These are phyloP conservation scores for Suhomyces sp. DNA, from an alignment of 805 yeast genomes.

Conservation along the genomic window DNA sequence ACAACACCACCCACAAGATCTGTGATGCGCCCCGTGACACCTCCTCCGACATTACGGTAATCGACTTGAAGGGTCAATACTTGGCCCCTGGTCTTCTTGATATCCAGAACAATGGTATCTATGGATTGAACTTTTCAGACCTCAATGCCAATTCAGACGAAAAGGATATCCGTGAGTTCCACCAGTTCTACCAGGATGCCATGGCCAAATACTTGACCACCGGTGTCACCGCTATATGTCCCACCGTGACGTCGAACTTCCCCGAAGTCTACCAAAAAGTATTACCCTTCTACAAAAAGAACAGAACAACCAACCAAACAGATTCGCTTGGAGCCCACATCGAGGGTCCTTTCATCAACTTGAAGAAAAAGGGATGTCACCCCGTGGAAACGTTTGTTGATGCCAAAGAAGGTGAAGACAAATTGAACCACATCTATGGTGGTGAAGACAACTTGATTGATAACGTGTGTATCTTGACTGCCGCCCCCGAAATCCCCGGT, in stretches of 20 bases:
- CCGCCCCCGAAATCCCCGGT: constrained; percentile 53
- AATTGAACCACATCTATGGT: constrained; percentile 39
- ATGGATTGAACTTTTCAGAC: constrained; percentile 52
- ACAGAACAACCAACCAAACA: constrained; percentile 30
- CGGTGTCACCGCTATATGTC: constrained; percentile 57
- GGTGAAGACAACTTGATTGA: constrained; percentile 27
- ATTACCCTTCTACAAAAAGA: constrained; percentile 41
- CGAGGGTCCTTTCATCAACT: constrained; percentile 58
- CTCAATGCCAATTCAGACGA: constrained; percentile 29
- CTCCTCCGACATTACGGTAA: constrained; percentile 15
- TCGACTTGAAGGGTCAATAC: constrained; percentile 49
- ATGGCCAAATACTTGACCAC: constrained; percentile 48
- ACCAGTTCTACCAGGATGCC: constrained; percentile 39
- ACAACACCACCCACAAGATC: constrained; percentile 44
- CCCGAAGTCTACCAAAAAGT: constrained; percentile 49
- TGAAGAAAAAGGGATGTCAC: constrained; percentile 51
- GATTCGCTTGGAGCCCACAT: constrained; percentile 59
- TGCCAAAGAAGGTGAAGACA: constrained; percentile 30
- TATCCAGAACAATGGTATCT: constrained; percentile 58
- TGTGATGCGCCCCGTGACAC: constrained; percentile 22
- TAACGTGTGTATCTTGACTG: constrained; percentile 45
- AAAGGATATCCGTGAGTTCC: constrained; percentile 31
- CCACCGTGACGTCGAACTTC: constrained; percentile 54
- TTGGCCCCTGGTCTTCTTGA: constrained; percentile 58
- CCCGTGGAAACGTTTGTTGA: constrained; percentile 45